Percentiles rank a stretch among this genome's conserved stretches.
Evolutionary conservation across 225 moss, liverwort and hornwort genomes (phyloP).

Genomic region (Physcomitrium patens): DNA sequence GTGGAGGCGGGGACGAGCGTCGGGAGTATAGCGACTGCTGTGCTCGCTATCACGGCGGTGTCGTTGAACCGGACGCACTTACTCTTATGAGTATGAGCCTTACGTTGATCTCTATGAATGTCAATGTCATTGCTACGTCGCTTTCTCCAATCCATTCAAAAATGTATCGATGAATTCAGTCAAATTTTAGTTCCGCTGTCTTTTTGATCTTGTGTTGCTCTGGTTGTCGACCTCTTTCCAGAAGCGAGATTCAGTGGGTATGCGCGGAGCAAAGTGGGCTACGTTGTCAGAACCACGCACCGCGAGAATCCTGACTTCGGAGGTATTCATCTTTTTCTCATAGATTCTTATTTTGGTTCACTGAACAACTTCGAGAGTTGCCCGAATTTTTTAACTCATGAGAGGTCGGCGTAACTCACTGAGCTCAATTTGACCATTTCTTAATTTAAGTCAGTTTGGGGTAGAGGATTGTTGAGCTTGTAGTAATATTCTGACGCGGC

Average conservation of each 20-base stretch:
- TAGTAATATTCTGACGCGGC: constrained; percentile 17
- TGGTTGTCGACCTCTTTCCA: constrained; percentile 21
- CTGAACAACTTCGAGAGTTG: background rate
- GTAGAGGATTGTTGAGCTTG: constrained; percentile 9
- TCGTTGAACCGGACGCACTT: constrained; percentile 72
- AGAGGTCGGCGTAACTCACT: background rate
- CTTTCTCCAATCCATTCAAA: background rate
- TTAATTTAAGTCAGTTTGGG: background rate
- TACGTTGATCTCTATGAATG: background rate
- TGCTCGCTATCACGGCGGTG: constrained; percentile 72
- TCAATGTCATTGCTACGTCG: background rate
- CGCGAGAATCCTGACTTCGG: constrained; percentile 69
- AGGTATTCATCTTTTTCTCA: constrained; percentile 34
- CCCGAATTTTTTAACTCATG: background rate
- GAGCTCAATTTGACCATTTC: background rate
- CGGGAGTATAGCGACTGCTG: constrained; percentile 62
- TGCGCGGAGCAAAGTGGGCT: constrained; percentile 68
- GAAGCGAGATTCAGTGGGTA: constrained; percentile 83
- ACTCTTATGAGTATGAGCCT: constrained; percentile 68
- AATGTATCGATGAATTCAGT: background rate
- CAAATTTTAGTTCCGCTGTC: background rate
- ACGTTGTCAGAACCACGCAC: constrained; percentile 79
- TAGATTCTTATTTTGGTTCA: background rate
- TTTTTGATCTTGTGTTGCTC: constrained; percentile 1
- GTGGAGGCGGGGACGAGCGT: constrained; percentile 72